Evolutionary conservation across 192 early-diverging fungal genomes (phyloP).

Genomic region (Coemansia sp.): DNA sequence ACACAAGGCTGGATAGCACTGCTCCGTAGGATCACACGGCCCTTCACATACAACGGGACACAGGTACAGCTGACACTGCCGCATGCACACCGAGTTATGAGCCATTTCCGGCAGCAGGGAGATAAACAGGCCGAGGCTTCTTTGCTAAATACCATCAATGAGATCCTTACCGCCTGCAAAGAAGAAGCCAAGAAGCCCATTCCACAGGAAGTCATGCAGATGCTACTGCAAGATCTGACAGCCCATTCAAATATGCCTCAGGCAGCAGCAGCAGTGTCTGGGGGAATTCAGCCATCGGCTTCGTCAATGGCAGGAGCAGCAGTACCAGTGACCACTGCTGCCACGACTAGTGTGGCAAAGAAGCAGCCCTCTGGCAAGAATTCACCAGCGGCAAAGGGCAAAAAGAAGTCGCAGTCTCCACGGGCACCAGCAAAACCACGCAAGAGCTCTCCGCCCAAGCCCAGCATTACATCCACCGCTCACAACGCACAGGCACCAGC

Average conservation of each 20-base stretch:
- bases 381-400: conserved; percentile 33
- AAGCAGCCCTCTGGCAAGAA: conserved; percentile 32
- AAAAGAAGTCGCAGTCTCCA: conserved; percentile 52
- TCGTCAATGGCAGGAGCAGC: conserved; percentile 13
- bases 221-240: conserved; percentile 12
- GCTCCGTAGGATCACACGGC: conserved; percentile 18
- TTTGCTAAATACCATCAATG: not conserved
- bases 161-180: conserved; percentile 2
- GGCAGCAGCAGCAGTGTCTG: no score
- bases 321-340: conserved; percentile 7
- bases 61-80: conserved; percentile 7
- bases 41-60: conserved; percentile 17
- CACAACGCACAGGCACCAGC: not conserved
- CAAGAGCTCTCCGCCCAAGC: conserved; percentile 18
- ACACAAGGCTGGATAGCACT: conserved; percentile 16
- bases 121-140: conserved; percentile 18
- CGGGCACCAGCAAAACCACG: conserved; percentile 36
- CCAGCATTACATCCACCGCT: not conserved
- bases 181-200: conserved; percentile 7
- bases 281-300: conserved; percentile 22
- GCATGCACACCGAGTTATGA: conserved; percentile 10
- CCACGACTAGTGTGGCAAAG: conserved; percentile 12
- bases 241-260: no score
- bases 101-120: conserved; percentile 7
- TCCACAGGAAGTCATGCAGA: not conserved